These are phyloP conservation scores for Monosporascus sp. DNA, from an alignment of 2,329 filamentous ascomycete genomes.

Conservation along the genomic window DNA sequence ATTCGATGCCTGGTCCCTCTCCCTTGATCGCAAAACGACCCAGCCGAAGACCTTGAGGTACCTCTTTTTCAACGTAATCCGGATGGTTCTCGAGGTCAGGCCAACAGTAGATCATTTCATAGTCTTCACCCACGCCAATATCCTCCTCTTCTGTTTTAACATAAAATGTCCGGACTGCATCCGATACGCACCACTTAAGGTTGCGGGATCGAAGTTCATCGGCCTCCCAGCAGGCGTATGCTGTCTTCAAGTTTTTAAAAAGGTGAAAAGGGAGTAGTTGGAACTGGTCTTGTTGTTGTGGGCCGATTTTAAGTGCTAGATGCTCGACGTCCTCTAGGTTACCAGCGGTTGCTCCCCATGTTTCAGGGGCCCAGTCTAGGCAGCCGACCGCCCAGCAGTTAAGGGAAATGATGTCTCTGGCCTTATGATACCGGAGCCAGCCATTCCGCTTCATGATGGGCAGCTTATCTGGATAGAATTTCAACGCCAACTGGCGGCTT, in stretches of 20 bases:
- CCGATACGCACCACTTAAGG: conserved; percentile 20
- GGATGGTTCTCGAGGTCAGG: conserved; percentile 15
- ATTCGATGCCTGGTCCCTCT: not conserved
- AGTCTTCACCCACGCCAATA: conserved; percentile 12
- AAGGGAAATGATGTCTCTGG: conserved; percentile 23
- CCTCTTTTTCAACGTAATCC: conserved; percentile 1
- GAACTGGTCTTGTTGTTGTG: not conserved
- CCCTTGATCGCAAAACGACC: not conserved
- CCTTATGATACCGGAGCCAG: conserved; percentile 22
- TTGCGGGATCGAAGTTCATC: not conserved
- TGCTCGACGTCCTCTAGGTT: conserved; percentile 11
- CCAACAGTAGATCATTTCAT: conserved; percentile 25
- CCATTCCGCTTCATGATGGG: conserved; percentile 6
- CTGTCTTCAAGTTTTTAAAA: conserved; percentile 5
- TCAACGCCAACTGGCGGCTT: conserved; percentile 26
- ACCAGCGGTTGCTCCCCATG: not conserved
- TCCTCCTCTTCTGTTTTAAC: conserved; percentile 12
- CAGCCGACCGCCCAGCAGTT: not conserved
- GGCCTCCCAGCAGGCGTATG: conserved; percentile 12
- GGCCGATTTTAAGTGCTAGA: conserved; percentile 13
- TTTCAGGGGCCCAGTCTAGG: not conserved
- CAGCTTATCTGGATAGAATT: conserved; percentile 26
- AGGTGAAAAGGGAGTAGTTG: not conserved
- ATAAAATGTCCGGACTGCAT: conserved; percentile 15
- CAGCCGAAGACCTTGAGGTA: not conserved